Evolutionary conservation across 345 rosid species (phyloP).

Genomic region (Salix purpurea): DNA sequence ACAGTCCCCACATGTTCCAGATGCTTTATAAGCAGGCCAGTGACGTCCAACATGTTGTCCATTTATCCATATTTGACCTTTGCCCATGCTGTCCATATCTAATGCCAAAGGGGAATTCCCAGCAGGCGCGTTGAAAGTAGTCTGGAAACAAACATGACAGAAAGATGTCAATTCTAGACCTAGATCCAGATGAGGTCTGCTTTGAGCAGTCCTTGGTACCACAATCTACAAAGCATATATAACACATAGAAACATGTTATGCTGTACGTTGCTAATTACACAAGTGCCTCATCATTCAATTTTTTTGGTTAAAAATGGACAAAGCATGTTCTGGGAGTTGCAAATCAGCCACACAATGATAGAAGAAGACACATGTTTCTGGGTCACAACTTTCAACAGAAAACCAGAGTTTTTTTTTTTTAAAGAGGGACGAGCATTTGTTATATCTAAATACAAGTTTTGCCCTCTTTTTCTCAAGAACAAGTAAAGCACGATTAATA

Average conservation of each 20-base stretch:
- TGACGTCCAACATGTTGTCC: slow-evolving; percentile 86
- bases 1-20: slow-evolving; percentile 66
- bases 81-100: slow-evolving; percentile 95
- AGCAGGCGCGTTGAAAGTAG: slow-evolving; percentile 79
- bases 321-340: not conserved
- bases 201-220: not conserved
- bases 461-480: not conserved
- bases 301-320: not conserved
- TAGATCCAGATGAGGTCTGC: not conserved
- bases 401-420: not conserved
- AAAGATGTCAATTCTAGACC: slow-evolving; percentile 9
- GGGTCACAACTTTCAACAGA: not conserved
- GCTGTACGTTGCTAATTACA: not conserved
- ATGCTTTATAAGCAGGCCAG: slow-evolving; percentile 90
- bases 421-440: not conserved
- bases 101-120: slow-evolving; percentile 82
- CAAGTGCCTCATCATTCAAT: not conserved
- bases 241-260: not conserved
- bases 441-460: too few species aligned
- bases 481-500: not conserved
- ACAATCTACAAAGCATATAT: not conserved
- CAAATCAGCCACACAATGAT: not conserved
- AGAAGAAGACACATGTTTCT: not conserved
- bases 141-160: slow-evolving; percentile 37
- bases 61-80: slow-evolving; percentile 95